Evolutionary conservation across 106 monocot species (phyloP), one percentile per base, ranked within the genome.

Genomic region (Acorus calamus): DNA sequence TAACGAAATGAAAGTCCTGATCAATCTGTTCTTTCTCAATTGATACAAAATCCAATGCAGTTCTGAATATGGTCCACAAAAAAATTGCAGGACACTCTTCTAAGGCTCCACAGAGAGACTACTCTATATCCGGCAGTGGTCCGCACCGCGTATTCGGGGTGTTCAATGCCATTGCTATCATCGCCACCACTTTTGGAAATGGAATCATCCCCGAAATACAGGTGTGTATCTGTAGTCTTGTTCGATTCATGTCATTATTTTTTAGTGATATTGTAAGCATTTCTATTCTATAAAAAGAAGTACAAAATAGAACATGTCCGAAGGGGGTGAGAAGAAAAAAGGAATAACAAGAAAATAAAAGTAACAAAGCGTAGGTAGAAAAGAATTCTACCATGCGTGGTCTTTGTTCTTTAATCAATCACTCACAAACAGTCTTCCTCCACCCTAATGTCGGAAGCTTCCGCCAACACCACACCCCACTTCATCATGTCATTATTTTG

Each of bases 181-280:
- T 68, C 13, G 68, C 57, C 68, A 44, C 68, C 46, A 58, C 68
- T 5, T 68, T 58, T 50, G 68, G 68, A 14, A 68, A 68, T 49
- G 68, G 58, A 5, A 68, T 68, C 68, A 68, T 68, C 47, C 68
- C 68, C 6, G 68, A 68, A 14, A 68, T 68, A 11, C 66, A 66
- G 53, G 66, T 66, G 0, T 28, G 28, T 1, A 28, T 28, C 1
- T 28, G 28, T 28, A 28, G 1, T 28, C 28, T 28, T 28, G 28
- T 28, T 28, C 1, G 28, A 28, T 28, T 28, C 28, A 28, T 28
- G 28, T 28, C 28, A 28, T 28, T 28, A 28, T 28, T 28, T 28
- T 28, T 28, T 28, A 28, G 28, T 28, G 28, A 28, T 0, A 28
- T 28, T 28, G 28, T 28, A 28, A 1, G 1, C 28, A 28, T 1